phyloP scores from a whole-genome alignment of 2,329 filamentous ascomycete genomes.

The Aspergillus pseudoglaucus region DNA sequence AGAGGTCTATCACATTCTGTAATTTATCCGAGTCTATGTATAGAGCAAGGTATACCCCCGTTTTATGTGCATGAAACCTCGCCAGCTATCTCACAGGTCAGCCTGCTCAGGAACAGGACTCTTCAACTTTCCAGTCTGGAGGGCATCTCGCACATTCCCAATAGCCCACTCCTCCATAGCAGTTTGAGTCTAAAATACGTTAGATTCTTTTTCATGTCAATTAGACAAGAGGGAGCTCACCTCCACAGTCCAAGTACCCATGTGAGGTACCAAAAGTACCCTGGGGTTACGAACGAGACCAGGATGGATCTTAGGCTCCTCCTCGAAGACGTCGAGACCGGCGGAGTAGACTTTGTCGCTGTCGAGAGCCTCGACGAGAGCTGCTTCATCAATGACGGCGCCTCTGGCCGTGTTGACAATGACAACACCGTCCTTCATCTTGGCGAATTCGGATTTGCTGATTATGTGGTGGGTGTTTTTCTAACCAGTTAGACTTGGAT shows the following conservation, averaged over 20 bases:
- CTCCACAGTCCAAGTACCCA: constrained; percentile 77
- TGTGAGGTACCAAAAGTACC: constrained; percentile 72
- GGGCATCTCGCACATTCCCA: constrained; percentile 58
- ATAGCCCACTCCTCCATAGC: constrained; percentile 70
- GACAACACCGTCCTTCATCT: constrained; percentile 72
- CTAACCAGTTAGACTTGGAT: constrained; percentile 24
- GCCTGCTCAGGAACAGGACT: constrained; percentile 69
- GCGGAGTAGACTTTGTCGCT: constrained; percentile 62
- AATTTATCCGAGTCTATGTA: neutral
- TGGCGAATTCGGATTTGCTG: constrained; percentile 60
- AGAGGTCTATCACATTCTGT: neutral
- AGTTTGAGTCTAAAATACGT: constrained; percentile 40
- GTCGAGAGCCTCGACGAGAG: constrained; percentile 66
- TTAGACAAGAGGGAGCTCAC: constrained; percentile 11
- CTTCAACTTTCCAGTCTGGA: constrained; percentile 57
- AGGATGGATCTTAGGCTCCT: constrained; percentile 70
- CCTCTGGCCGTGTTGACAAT: constrained; percentile 79
- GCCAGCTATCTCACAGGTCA: constrained; percentile 26
- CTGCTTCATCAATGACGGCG: constrained; percentile 73
- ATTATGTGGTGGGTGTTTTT: constrained; percentile 69
- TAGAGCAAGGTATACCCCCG: neutral
- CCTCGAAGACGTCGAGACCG: constrained; percentile 76
- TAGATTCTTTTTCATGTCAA: neutral
- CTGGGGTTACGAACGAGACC: constrained; percentile 63
- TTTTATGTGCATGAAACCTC: too few relatives aligned